Evolutionary conservation across 495 filamentous ascomycete genomes (phyloP).

Genomic region (Aspergillus taichungensis): DNA sequence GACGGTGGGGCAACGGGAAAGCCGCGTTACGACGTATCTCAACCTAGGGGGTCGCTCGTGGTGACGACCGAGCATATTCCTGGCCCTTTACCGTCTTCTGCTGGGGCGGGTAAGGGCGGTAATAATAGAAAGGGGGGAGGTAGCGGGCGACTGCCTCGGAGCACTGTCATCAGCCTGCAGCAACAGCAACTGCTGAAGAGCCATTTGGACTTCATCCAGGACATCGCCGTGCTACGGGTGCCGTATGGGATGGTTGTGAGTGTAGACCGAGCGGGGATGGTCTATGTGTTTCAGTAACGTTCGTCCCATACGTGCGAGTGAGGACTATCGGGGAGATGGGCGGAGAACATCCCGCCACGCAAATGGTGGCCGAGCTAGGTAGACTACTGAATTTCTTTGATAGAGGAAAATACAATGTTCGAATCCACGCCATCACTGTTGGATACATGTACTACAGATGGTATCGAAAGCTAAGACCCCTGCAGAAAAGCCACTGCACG

Average conservation of each 20-base stretch:
- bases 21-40: conserved; percentile 62
- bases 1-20: conserved; percentile 31
- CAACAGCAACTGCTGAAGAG: conserved; percentile 78
- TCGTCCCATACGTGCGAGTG: no score
- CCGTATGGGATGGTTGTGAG: conserved; percentile 91
- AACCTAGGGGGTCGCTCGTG: conserved; percentile 58
- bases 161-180: conserved; percentile 80
- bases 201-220: conserved; percentile 81
- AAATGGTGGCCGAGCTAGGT: not conserved
- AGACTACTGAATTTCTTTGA: no score
- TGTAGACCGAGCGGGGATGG: conserved; percentile 82
- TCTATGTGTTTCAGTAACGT: conserved; percentile 73
- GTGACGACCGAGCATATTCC: conserved; percentile 65
- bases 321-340: no score
- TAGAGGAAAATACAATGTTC: no score
- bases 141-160: conserved; percentile 50
- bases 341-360: no score
- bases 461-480: no score
- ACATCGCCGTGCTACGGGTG: conserved; percentile 77
- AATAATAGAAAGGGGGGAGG: conserved; percentile 27
- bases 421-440: no score
- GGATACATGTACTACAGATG: no score
- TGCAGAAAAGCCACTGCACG: no score
- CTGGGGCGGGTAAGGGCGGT: conserved; percentile 21
- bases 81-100: conserved; percentile 26